These are phyloP conservation scores for Rhizopogon salebrosus DNA, from an alignment of 768 basidiomycete species.

Conservation along the genomic window DNA sequence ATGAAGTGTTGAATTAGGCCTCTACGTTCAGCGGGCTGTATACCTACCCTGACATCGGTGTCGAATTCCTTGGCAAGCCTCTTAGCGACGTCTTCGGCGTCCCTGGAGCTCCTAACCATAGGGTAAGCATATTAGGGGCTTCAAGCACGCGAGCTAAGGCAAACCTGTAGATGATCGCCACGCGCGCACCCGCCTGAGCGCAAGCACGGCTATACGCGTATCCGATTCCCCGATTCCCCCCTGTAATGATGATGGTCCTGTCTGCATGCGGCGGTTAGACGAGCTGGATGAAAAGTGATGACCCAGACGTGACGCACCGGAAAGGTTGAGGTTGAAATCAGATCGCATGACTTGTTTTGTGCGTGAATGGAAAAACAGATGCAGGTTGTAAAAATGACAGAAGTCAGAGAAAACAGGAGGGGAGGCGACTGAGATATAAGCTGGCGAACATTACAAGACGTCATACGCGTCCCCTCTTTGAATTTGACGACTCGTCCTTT, in stretches of 20 bases:
- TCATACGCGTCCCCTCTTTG: background rate
- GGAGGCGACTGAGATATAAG: background rate
- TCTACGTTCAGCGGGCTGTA: background rate
- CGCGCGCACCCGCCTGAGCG: conserved; percentile 49
- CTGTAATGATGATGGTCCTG: conserved; percentile 53
- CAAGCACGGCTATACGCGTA: conserved; percentile 47
- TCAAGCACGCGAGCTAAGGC: background rate
- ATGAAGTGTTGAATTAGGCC: background rate
- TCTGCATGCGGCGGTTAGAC: conserved; percentile 14
- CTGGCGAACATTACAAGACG: background rate
- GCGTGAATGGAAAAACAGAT: background rate
- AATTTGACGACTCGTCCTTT: background rate
- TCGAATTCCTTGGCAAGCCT: conserved; percentile 43
- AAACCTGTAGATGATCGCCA: conserved; percentile 59
- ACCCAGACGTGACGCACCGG: background rate
- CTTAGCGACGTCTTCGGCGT: conserved; percentile 44
- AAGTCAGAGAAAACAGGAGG: background rate
- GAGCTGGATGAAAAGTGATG: background rate
- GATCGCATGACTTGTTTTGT: background rate
- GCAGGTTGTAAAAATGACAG: background rate
- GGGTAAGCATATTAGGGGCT: background rate
- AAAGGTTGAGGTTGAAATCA: background rate
- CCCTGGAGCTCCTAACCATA: conserved; percentile 34
- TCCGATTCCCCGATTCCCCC: conserved; percentile 61
- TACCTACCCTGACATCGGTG: conserved; percentile 33